Evolutionary conservation across 441 rosid species (phyloP), one percentile per base, ranked within the genome.

Genomic region (Biscutella laevigata): DNA sequence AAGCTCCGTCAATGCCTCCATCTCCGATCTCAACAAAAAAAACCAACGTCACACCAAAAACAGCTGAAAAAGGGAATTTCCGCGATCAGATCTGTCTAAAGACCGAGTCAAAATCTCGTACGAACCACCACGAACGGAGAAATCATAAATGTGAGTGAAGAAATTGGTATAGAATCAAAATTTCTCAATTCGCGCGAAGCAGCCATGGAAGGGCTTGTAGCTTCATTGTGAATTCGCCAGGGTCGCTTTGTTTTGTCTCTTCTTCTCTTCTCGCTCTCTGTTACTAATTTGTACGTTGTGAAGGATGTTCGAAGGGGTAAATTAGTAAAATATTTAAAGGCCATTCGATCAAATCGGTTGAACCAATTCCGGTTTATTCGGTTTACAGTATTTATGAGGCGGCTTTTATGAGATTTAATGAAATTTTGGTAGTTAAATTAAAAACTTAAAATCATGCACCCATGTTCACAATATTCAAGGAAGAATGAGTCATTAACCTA

Each of bases 1-100:
- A 14, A 92, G 83, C 73, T 85, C 89, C 65, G 77, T 63, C 72
- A 92, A 66, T 30, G 98, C 77, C 67, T 92, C 94, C 98, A 88
- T 88, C 42, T 44, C 61, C 46, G 61, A 50, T 37, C 4, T 2
- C 14, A 28, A 42, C 24, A 16, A 11, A 34, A 64, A 13, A 6
- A 8, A 28, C 30, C 6, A 25, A 29, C 42, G 51, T 41, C 15
- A 42, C 22, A 7, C 10, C 5, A 41, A 35, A 24, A 29, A 4
- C 24, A 52, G 17, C 40, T 16, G 25, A 13, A 46, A 15, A 8
- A 4, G 44, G 12, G 24, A 42, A 57, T n/a, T 28, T 57, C 54
- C 3, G 32, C 36, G 49, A 65, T 49, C 64, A 55, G 66, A 68
- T 68, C 62, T 60, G 68, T 58, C 14, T 26, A 6, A 34, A 50